Base-by-base conservation (phyloP, 1,139 yeast species). In the Yamadazyma dushanensis region DNA sequence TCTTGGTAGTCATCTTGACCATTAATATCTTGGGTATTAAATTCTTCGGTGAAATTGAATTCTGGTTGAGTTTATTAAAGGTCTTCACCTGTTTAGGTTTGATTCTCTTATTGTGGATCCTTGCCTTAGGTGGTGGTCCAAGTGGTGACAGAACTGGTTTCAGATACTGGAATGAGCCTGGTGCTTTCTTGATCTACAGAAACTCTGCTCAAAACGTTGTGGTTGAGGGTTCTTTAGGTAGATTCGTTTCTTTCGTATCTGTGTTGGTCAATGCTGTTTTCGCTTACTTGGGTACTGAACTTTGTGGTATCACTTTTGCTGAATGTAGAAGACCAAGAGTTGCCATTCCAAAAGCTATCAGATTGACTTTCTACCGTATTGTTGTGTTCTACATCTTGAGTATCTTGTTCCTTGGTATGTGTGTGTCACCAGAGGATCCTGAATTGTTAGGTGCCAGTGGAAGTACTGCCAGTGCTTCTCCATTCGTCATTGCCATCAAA, bases 201-300 rank as follows among this genome's bases (percentile, higher is more conserved):
- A 70, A 66, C 39, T 11, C 43, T 2, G 28, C 59, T 3, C 59
- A 62, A 35, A 43, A 46, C 35, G 47, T 56, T 18, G 43, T 41
- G 3, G 52, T 56, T 41, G 50, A 17, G 16, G 61, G 59, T 16
- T 38, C 52, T 10, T 55, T 41, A 11, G 75, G 74, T 27, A 51
- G 64, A 45, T 83, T 83, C 52, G 83, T 83, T 29, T 61, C 87
- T 0, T 83, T 81, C 51, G 76, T 76, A 42, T 70, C 84, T 8
- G 85, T 78, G 11, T 69, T 83, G 48, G 88, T 82, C 38, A 75
- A 79, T 39, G 85, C 89, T n/a, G 81, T 83, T 8, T 83, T 83
- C 53, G 85, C 88, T 19, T 85, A 73, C 56, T 68, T 78, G 38
- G 94, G 94, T 54, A 79, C 88, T n/a, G 95, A 85, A 61, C 67